Conservation (phyloP, 2,329 filamentous ascomycete genomes). For the Colletotrichum sp. region DNA sequence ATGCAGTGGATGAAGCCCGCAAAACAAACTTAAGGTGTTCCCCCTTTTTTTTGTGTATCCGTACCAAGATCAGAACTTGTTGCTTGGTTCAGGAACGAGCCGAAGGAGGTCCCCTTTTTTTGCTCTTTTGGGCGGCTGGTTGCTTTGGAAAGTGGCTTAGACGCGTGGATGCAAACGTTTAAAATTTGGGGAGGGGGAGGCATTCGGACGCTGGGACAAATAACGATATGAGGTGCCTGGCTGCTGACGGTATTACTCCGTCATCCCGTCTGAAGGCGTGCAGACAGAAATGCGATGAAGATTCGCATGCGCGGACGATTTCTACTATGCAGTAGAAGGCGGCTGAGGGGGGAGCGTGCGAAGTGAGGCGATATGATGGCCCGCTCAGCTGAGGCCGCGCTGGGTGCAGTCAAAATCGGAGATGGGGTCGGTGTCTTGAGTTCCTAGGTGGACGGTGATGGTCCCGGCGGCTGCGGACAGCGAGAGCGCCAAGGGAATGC, state of each 20-base stretch:
- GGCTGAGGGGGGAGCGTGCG: background rate
- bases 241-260: background rate
- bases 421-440: background rate
- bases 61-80: background rate
- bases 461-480: background rate
- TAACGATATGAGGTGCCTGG: background rate
- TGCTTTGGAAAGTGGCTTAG: background rate
- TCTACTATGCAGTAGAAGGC: background rate
- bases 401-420: background rate
- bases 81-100: background rate
- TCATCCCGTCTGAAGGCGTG: background rate
- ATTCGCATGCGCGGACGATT: background rate
- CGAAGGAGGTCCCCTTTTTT: background rate
- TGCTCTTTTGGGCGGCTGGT: background rate
- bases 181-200: background rate
- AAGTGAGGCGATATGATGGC: background rate
- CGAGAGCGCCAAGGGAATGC: slow-evolving; percentile 13
- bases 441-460: background rate
- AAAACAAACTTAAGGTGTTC: background rate
- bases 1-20: background rate
- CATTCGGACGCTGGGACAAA: background rate
- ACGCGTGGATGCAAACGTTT: background rate
- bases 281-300: background rate
- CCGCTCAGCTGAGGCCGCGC: background rate
- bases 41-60: background rate